Conservation (phyloP, 2,329 filamentous ascomycete genomes). For the Sordariomycetes sp. region DNA sequence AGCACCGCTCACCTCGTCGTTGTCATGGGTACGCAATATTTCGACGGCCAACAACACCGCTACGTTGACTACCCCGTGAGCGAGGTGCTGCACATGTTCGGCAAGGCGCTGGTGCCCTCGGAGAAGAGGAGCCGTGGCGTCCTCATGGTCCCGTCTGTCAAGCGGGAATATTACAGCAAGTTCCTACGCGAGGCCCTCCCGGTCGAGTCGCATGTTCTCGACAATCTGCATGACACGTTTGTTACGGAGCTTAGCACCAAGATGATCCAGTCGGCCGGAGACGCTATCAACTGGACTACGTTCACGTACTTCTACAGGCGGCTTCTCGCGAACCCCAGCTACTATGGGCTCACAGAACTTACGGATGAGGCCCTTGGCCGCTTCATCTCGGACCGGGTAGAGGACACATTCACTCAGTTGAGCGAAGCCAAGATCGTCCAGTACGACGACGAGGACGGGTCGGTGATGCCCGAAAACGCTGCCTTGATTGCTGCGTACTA, state of each 20-base stretch:
- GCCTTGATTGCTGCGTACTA: slow-evolving; percentile 99
- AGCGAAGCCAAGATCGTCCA: slow-evolving; percentile 92
- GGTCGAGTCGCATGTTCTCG: slow-evolving; percentile 87
- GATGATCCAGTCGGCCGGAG: slow-evolving; percentile 89
- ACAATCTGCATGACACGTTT: slow-evolving; percentile 89
- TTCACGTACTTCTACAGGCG: slow-evolving; percentile 98
- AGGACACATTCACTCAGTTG: slow-evolving; percentile 83
- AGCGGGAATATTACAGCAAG: slow-evolving; percentile 97
- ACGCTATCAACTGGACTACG: slow-evolving; percentile 96
- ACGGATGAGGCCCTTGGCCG: slow-evolving; percentile 90
- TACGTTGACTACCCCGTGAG: slow-evolving; percentile 94
- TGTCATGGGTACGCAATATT: slow-evolving; percentile 97
- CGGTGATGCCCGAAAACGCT: slow-evolving; percentile 79
- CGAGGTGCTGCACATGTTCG: slow-evolving; percentile 96
- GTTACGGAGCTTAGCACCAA: slow-evolving; percentile 95
- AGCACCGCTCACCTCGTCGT: slow-evolving; percentile 82
- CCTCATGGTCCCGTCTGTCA: slow-evolving; percentile 91
- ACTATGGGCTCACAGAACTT: slow-evolving; percentile 81
- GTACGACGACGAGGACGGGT: slow-evolving; percentile 87
- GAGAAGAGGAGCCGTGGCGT: slow-evolving; percentile 81
- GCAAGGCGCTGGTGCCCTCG: slow-evolving; percentile 72
- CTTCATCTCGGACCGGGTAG: slow-evolving; percentile 88
- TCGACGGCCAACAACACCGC: slow-evolving; percentile 89
- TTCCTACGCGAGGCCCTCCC: slow-evolving; percentile 94
- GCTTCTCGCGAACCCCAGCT: slow-evolving; percentile 89